Base-by-base conservation (phyloP, 805 yeast species). In the Wickerhamiella azymoides region DNA sequence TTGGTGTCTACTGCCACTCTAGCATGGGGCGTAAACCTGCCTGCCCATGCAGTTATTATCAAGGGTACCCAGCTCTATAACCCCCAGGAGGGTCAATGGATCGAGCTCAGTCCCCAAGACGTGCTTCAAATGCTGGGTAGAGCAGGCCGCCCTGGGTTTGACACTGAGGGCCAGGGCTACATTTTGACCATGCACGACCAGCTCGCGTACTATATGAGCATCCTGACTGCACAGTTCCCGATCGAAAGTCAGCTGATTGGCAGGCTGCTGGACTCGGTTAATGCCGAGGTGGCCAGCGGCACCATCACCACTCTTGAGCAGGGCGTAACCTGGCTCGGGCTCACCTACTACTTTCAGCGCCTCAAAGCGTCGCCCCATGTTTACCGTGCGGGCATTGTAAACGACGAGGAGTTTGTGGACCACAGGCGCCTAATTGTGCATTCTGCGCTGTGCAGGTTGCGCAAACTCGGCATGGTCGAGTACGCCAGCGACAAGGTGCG, bases 11-110 rank as follows among this genome's bases (percentile, higher is more conserved):
- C 96, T 2, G 94, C 96, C 0, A 86, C 96, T 0, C 71, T 86
- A 49, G 96, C 96, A 0, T 86, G 96, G 96, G 96, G 96, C 71
- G 96, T 86, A 27, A 86, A 86, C 59, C 69, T 86, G 47, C 96
- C 96, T 2, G 96, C 96, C 0, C 96, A 88, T 57, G 84, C 96
- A 0, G 96, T 86, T 26, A 79, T 86, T 24, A 83, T 86, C 50
- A 84, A 84, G 57, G 97, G 97, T 0, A 89, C 98, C 0, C 94
- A 84, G 56, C 79, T 86, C 0, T 92, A 93, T 56, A 81, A 92
- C 5, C 96, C 99, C 0, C 92, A 82, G 51, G 75, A 74, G 50
- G 94, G 96, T 46, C 65, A 74, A 6, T 89, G 97, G 96, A 77
- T 77, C 2, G 92, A 84, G 57, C 65, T 89, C n/a, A 80, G 94